Percentiles rank a stretch among this genome's conserved stretches.
These are phyloP conservation scores for Chaetomiaceae sp. DNA, from an alignment of 2,329 filamentous ascomycete genomes.

Conservation along the genomic window DNA sequence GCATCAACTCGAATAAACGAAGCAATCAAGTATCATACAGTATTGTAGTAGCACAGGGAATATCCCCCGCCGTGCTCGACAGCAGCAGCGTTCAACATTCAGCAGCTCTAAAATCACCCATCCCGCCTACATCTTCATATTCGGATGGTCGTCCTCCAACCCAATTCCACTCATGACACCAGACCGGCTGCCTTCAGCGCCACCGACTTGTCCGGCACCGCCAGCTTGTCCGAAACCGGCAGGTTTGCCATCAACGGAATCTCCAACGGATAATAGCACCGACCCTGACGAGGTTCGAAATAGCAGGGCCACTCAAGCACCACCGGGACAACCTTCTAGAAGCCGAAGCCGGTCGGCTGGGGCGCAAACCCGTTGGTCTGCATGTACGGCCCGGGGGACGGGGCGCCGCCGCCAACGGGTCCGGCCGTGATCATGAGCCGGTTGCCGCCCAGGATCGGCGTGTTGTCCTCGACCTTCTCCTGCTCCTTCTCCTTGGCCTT, in stretches of 20 bases:
- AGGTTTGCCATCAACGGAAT: too few species aligned
- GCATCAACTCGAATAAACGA: not conserved
- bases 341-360: conserved; percentile 76
- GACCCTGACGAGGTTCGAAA: conserved; percentile 14
- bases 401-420: conserved; percentile 52
- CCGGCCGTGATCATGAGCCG: conserved; percentile 96
- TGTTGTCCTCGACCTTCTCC: conserved; percentile 85
- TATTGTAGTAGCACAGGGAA: conserved; percentile 17
- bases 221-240: not conserved
- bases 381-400: conserved; percentile 61
- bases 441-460: conserved; percentile 82
- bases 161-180: not conserved
- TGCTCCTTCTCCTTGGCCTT: conserved; percentile 37
- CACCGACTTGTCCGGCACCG: conserved; percentile 6
- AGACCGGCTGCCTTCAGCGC: not conserved
- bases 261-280: conserved; percentile 20
- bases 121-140: too few species aligned
- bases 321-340: conserved; percentile 38
- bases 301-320: conserved; percentile 20
- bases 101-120: conserved; percentile 2
- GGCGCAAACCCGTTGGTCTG: conserved; percentile 86
- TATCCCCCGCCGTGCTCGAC: not conserved
- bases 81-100: not conserved
- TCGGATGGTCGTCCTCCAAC: too few species aligned
- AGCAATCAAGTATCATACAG: conserved; percentile 19